Percentiles rank a stretch among this genome's conserved stretches.
Evolutionary conservation across 2,329 filamentous ascomycete species (phyloP).

Genomic region (Cercospora zeina): DNA sequence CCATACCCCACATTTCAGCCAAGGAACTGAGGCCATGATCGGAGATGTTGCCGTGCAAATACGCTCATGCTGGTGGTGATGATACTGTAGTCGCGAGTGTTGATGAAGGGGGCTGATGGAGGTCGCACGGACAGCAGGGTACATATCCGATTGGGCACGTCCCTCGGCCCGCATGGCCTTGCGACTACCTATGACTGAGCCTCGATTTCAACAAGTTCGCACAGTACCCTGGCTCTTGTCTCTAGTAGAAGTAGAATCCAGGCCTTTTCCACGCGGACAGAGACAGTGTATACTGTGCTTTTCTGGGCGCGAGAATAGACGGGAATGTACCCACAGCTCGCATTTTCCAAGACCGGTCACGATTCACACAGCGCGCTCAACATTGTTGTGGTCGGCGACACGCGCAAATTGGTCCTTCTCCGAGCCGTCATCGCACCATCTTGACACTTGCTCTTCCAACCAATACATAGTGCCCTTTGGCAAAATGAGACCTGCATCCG

Average conservation of each 20-base stretch:
- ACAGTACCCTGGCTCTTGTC: too few species aligned
- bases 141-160: neutral
- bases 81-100: neutral
- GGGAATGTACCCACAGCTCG: neutral
- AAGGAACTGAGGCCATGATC: neutral
- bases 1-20: neutral
- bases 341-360: neutral
- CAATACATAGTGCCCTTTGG: neutral
- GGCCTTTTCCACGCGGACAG: too few species aligned
- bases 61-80: neutral
- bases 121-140: neutral
- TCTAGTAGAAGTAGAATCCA: too few species aligned
- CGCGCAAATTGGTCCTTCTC: neutral
- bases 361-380: neutral
- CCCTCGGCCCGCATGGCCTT: neutral
- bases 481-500: too few species aligned
- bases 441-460: neutral
- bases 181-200: neutral
- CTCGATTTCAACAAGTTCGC: neutral
- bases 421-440: neutral
- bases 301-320: neutral
- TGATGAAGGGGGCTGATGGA: neutral
- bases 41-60: neutral
- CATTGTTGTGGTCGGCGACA: neutral
- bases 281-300: neutral